Conservation (phyloP, 2,329 filamentous ascomycete species). For the Didymella pinodella region DNA sequence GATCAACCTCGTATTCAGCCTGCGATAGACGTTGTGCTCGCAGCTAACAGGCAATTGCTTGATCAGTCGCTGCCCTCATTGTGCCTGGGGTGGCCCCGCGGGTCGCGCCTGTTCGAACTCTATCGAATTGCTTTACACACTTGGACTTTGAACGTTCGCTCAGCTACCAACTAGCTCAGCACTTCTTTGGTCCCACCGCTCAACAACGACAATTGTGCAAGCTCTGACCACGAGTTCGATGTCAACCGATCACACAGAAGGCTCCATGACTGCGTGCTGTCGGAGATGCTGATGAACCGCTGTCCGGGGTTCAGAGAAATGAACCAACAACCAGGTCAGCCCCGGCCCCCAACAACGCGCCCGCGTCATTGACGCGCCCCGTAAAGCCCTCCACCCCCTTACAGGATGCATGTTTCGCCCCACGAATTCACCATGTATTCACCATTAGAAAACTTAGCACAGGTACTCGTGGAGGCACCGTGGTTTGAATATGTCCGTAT, state of each 20-base stretch:
- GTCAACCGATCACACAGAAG: not conserved
- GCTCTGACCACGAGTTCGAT: not conserved
- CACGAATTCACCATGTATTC: slow-evolving; percentile 17
- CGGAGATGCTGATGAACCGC: not conserved
- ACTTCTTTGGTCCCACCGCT: not conserved
- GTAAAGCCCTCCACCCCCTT: slow-evolving; percentile 28
- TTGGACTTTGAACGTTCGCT: slow-evolving; percentile 2
- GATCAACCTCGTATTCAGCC: not conserved
- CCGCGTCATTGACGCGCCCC: not conserved
- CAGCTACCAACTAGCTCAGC: slow-evolving; percentile 1
- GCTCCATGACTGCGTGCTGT: not conserved
- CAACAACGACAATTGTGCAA: slow-evolving; percentile 1
- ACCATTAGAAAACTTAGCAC: slow-evolving; percentile 12
- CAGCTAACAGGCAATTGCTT: not conserved
- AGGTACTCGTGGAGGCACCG: slow-evolving; percentile 3
- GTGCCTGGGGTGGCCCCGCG: slow-evolving; percentile 1
- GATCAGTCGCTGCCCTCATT: slow-evolving; percentile 3
- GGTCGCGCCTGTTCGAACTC: slow-evolving; percentile 7
- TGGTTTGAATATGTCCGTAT: slow-evolving; percentile 5
- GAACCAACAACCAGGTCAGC: slow-evolving; percentile 1
- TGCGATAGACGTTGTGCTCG: slow-evolving; percentile 10
- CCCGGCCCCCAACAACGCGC: slow-evolving; percentile 3
- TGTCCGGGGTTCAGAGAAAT: not conserved
- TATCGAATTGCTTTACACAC: slow-evolving; percentile 2
- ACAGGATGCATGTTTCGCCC: slow-evolving; percentile 31